Evolutionary conservation across 2,329 filamentous ascomycete species (phyloP), one percentile per base, ranked within the genome.

Genomic region (Verruconis gallopava): DNA sequence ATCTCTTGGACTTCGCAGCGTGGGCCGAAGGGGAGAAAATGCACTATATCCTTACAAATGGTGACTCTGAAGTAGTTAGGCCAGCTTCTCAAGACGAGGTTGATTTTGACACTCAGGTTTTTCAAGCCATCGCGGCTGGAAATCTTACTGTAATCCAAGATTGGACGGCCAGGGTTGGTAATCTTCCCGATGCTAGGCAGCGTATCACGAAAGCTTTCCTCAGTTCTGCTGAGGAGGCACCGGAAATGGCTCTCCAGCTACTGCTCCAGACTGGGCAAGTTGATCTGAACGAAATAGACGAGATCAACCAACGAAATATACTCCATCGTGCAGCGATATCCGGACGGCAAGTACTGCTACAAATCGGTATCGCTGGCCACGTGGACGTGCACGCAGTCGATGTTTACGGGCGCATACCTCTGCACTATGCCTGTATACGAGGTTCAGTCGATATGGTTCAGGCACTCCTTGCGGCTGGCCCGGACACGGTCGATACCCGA

Each of bases 21-120:
- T 96, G 89, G 89, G 86, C 88, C 15, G 91, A 98, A 61, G 91
- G 91, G 17, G 91, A 96, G 53, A 83, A 93, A 59, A 80, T 96
- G 54, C 82, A 79, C 53, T 93, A 61, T 37, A 60, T 63, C 5
- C 34, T 40, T 19, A 61, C 44, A 49, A 56, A 32, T 51, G 50
- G 41, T 48, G 44, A 58, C 35, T 49, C 55, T n/a, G 54, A 57
- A 40, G 48, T 11, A 49, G 48, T 18, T 56, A 63, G 64, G 35
- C 51, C 60, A 12, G 58, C 64, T 37, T 80, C 79, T 21, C 83
- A 85, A 12, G 86, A 93, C 50, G 88, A 95, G 53, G 80, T 84
- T 48, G 89, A 96, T 63, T 77, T 85, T 36, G 91, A 96, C 55
- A 81, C 84, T 13, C 75, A 95, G 46, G 74, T 96, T 17, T 69